These are phyloP conservation scores for Verticillium tricorpus DNA, from an alignment of 2,329 filamentous ascomycete genomes.

Conservation along the genomic window DNA sequence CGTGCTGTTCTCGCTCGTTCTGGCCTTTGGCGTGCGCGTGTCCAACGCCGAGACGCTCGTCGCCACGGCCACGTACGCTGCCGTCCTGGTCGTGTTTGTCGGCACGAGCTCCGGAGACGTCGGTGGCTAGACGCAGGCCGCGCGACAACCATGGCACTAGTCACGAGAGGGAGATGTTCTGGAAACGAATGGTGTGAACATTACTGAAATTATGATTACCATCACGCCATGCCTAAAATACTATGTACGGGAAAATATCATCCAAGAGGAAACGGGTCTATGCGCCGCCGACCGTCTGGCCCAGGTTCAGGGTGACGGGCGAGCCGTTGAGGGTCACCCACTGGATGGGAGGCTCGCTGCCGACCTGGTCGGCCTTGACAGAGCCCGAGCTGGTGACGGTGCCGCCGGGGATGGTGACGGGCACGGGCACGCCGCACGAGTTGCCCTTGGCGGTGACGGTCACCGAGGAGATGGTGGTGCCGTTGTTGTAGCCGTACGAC, in stretches of 20 bases:
- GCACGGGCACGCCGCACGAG: slow-evolving; percentile 45
- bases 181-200: not conserved
- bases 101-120: slow-evolving; percentile 8
- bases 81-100: slow-evolving; percentile 16
- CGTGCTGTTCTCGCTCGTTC: slow-evolving; percentile 7
- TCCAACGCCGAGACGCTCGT: slow-evolving; percentile 10
- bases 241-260: not conserved
- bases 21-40: slow-evolving; percentile 2
- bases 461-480: slow-evolving; percentile 41
- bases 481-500: slow-evolving; percentile 37
- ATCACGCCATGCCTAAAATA: not conserved
- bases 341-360: slow-evolving; percentile 46
- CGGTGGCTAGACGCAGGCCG: not conserved
- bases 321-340: slow-evolving; percentile 42
- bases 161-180: not conserved
- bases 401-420: slow-evolving; percentile 49
- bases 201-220: not conserved
- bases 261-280: not conserved
- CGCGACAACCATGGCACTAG: too few relatives aligned
- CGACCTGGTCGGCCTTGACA: slow-evolving; percentile 42
- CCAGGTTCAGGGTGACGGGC: slow-evolving; percentile 22
- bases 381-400: slow-evolving; percentile 34
- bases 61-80: slow-evolving; percentile 14
- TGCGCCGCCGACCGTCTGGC: not conserved
- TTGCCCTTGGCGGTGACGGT: slow-evolving; percentile 43